Evolutionary conservation across 306 rosid genomes (phyloP).

Genomic region (Cyamopsis tetragonoloba): DNA sequence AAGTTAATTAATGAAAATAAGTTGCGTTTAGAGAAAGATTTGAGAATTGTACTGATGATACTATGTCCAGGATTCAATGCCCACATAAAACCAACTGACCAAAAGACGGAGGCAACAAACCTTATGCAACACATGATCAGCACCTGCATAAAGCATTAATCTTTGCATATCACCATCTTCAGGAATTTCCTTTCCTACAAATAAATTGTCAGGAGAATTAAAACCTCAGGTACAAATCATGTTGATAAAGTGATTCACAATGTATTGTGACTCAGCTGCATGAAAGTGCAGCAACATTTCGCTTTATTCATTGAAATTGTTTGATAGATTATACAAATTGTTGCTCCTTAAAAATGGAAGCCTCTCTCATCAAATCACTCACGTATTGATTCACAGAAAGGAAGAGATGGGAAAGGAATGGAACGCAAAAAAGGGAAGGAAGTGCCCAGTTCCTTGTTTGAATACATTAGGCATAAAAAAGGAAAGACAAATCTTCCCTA

Average conservation of each 20-base stretch:
- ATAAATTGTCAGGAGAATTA: neutral
- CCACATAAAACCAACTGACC: neutral
- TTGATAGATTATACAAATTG: neutral
- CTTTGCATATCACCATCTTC: conserved; percentile 58
- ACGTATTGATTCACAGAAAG: neutral
- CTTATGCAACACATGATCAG: conserved; percentile 75
- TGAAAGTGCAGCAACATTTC: neutral
- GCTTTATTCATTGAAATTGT: neutral
- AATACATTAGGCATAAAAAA: neutral
- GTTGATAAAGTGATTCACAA: conserved; percentile 16
- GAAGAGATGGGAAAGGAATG: neutral
- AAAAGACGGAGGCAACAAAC: conserved; percentile 31
- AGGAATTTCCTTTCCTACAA: conserved; percentile 77
- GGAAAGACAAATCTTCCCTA: neutral
- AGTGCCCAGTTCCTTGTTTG: neutral
- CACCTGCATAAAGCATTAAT: conserved; percentile 60
- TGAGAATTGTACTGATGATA: neutral
- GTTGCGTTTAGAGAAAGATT: neutral
- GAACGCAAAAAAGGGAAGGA: neutral
- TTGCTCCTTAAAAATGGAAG: neutral
- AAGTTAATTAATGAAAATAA: conserved; percentile 26
- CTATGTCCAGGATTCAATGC: neutral
- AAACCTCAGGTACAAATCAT: conserved; percentile 33
- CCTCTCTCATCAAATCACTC: neutral
- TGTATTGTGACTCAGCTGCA: neutral